Evolutionary conservation across 202 grass and related monocot genomes (phyloP).

Genomic region (Saccharum hybrid): DNA sequence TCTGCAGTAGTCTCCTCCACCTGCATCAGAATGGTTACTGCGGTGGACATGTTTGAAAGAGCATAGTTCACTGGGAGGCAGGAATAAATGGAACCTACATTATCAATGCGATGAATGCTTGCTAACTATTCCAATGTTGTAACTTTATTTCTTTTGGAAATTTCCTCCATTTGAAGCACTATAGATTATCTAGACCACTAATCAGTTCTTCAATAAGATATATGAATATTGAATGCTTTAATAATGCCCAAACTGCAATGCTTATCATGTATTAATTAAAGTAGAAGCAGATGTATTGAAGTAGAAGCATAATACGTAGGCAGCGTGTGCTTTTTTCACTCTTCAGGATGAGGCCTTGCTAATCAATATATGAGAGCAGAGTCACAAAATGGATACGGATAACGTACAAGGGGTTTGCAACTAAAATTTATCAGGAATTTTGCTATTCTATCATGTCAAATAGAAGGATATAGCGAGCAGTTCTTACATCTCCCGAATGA

Average conservation of each 20-base stretch:
- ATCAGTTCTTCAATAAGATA: neutral
- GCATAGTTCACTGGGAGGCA: neutral
- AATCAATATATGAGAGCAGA: conserved; percentile 11
- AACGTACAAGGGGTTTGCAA: neutral
- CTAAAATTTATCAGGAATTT: conserved; percentile 4
- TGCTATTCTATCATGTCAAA: conserved; percentile 13
- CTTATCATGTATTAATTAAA: neutral
- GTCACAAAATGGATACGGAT: neutral
- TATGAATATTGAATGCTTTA: neutral
- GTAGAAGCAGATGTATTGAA: neutral
- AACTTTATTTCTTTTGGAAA: conserved; percentile 31
- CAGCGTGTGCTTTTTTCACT: neutral
- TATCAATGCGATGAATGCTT: neutral
- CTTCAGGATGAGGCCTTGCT: neutral
- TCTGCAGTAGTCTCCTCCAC: conserved; percentile 58
- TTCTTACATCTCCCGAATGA: conserved; percentile 78
- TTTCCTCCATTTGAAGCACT: conserved; percentile 2
- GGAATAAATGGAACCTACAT: neutral
- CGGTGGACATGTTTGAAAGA: conserved; percentile 12
- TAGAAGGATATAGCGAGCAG: conserved; percentile 12
- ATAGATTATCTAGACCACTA: conserved; percentile 6
- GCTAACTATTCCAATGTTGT: neutral
- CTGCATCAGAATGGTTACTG: conserved; percentile 48
- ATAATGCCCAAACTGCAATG: neutral
- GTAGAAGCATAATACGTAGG: neutral